Evolutionary conservation across 1,284 basidiomycete species (phyloP).

Genomic region (Pseudozyma hubeiensis): DNA sequence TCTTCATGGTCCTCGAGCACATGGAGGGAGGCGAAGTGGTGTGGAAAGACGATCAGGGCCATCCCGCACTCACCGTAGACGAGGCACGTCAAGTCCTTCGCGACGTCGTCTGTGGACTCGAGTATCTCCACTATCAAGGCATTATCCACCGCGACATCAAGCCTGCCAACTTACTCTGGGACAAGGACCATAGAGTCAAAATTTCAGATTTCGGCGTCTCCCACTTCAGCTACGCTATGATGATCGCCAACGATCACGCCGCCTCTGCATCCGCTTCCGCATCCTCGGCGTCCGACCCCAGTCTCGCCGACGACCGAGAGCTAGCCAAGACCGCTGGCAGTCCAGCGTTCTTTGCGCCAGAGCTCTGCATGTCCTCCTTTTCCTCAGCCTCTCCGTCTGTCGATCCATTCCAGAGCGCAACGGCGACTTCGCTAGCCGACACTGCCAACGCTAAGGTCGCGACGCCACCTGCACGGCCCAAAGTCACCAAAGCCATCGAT

Average conservation of each 20-base stretch:
- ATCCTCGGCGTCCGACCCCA: slow-evolving; percentile 67
- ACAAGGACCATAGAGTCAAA: slow-evolving; percentile 84
- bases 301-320: slow-evolving; percentile 82
- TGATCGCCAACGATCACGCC: slow-evolving; percentile 47
- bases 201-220: slow-evolving; percentile 98
- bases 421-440: slow-evolving; percentile 8
- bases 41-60: slow-evolving; percentile 75
- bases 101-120: slow-evolving; percentile 90
- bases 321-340: slow-evolving; percentile 94
- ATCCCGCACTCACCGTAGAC: slow-evolving; percentile 81
- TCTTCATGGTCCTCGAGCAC: slow-evolving; percentile 98
- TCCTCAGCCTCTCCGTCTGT: slow-evolving; percentile 48
- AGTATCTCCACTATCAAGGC: slow-evolving; percentile 94
- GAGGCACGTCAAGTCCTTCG: slow-evolving; percentile 88
- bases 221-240: slow-evolving; percentile 84
- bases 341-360: slow-evolving; percentile 97
- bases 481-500: slow-evolving; percentile 91
- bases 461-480: slow-evolving; percentile 15
- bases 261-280: slow-evolving; percentile 17
- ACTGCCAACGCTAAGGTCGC: slow-evolving; percentile 6
- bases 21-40: slow-evolving; percentile 92
- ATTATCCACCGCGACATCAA: slow-evolving; percentile 99
- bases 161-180: slow-evolving; percentile 94
- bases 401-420: slow-evolving; percentile 8
- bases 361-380: slow-evolving; percentile 76